A percentile compares a stretch with the other conserved stretches of the same genome.
phyloP scores from a whole-genome alignment of 495 filamentous ascomycete genomes.

The Evansstolkia leycettana region DNA sequence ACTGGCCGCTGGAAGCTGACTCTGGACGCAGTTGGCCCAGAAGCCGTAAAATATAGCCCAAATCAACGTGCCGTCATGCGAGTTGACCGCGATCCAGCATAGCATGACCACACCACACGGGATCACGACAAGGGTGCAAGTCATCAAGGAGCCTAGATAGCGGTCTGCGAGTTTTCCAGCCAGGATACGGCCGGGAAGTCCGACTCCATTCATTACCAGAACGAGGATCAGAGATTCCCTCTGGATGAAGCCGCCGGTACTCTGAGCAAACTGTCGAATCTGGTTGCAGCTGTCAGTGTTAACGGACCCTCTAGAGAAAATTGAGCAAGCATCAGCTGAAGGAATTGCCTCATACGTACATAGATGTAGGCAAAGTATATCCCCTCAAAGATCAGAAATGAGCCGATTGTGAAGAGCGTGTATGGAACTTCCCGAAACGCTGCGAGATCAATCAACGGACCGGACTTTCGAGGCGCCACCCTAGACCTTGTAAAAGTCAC shows the following conservation, averaged over 20 bases:
- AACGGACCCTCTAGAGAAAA: no score
- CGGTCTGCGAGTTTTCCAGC: constrained; percentile 48
- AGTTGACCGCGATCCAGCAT: constrained; percentile 43
- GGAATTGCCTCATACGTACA: no score
- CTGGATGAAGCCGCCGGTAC: constrained; percentile 33
- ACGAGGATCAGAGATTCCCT: constrained; percentile 40
- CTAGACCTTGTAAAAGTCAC: constrained; percentile 37
- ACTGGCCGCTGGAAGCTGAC: constrained; percentile 41
- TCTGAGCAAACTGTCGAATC: no score
- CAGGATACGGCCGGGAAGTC: constrained; percentile 47
- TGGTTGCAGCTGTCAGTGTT: no score
- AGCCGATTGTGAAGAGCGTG: constrained; percentile 43
- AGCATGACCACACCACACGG: constrained; percentile 34
- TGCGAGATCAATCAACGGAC: constrained; percentile 43
- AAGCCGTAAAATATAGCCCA: constrained; percentile 47
- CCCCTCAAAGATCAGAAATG: constrained; percentile 42
- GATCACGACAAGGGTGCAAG: constrained; percentile 32
- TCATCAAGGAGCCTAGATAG: constrained; percentile 40
- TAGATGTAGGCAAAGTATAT: constrained; percentile 63
- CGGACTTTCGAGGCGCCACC: constrained; percentile 41
- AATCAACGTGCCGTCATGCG: constrained; percentile 34
- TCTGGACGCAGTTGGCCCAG: constrained; percentile 45
- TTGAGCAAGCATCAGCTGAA: no score
- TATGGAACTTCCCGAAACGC: constrained; percentile 50
- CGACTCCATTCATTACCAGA: constrained; percentile 50